Evolutionary conservation across 2,329 filamentous ascomycete genomes (phyloP), one percentile per base, ranked within the genome.

Genomic region (Hymenoscyphus repandus): DNA sequence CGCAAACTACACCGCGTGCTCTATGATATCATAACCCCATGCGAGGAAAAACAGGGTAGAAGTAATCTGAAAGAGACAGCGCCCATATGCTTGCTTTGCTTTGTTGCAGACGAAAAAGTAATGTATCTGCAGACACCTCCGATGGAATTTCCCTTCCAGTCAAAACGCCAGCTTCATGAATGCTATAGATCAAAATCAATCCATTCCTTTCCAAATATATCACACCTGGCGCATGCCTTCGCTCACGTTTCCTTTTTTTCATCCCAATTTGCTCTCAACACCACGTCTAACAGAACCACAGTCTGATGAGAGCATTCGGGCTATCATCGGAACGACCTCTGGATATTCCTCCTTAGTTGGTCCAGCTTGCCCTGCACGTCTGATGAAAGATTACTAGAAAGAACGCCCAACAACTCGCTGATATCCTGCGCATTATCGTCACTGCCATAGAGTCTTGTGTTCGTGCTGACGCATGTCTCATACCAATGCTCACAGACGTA

Each of bases 401-500:
- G 60, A 47, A 74, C 64, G 15, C 68, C 57, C 45, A 78, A 62
- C 43, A 72, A 67, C 55, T 77, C 70, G 6, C 65, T 66, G 6
- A 78, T 68, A 3, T 71, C 67, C 37, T 71, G 68, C 3, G 78
- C 77, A 55, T 80, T 80, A 48, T 76, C 73, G 37, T 83, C 78
- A 46, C 79, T 78, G 11, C 83, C 83, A 59, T 83, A 85, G 10
- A 80, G 64, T 6, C 72, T 66, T 2, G 75, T 75, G 15, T 78
- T 78, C 9, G 73, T 69, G 22, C 79, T 71, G 51, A 77, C 70
- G 44, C 76, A 80, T 12, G 78, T 72, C 45, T 74, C 69, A 57
- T 76, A 79, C 85, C 85, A 89, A 49, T 74, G 70, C 50, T 76
- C 70, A 3, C 83, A 71, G 2, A 83, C 68, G 58, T 85, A 82